Evolutionary conservation across 1,284 basidiomycete genomes (phyloP).

Genomic region (Lentinula novae-zelandiae): DNA sequence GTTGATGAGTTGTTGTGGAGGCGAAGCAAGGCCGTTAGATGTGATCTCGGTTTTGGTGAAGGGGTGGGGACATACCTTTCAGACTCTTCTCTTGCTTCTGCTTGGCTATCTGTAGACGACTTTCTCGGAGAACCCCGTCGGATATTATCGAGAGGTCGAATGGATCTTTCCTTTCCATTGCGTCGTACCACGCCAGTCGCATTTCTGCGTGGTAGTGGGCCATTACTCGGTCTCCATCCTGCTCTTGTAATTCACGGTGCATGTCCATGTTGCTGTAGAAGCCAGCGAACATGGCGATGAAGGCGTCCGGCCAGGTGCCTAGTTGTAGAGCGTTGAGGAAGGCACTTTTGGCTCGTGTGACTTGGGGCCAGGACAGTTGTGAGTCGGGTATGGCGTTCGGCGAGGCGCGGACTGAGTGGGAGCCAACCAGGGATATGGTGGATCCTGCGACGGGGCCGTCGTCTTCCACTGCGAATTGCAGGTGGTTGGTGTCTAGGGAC

Average conservation of each 20-base stretch:
- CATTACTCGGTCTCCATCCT: background rate
- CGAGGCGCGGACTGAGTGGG: background rate
- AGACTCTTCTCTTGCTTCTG: no score
- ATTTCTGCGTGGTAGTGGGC: slow-evolving; percentile 3
- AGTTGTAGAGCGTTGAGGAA: background rate
- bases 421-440: background rate
- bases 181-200: slow-evolving; percentile 1
- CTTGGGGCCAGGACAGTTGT: background rate
- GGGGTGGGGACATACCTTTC: no score
- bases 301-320: background rate
- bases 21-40: no score
- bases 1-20: no score
- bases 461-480: background rate
- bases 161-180: background rate
- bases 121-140: background rate
- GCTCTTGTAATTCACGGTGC: background rate
- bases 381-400: background rate
- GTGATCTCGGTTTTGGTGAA: no score
- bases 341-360: background rate
- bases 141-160: slow-evolving; percentile 7
- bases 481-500: background rate
- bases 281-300: background rate
- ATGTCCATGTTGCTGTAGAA: slow-evolving; percentile 10
- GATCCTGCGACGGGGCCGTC: background rate
- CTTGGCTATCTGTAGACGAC: background rate